Evolutionary conservation across 768 basidiomycete species (phyloP).

Genomic region (Suillus subaureus): DNA sequence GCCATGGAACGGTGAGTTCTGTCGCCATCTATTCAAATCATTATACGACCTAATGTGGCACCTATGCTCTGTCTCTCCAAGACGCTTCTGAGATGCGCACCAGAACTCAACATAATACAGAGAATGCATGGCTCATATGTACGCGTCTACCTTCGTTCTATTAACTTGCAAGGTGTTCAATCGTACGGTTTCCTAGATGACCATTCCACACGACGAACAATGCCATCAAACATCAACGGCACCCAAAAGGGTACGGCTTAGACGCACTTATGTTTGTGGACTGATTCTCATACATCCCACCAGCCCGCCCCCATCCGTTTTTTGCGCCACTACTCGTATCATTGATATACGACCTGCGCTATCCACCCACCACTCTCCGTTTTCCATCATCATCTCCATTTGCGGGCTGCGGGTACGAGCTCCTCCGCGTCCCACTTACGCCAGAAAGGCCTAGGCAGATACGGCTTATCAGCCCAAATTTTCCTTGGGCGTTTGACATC

Average conservation of each 20-base stretch:
- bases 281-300: neutral
- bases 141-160: neutral
- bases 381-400: slow-evolving; percentile 10
- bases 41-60: neutral
- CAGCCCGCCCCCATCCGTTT: neutral
- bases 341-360: slow-evolving; percentile 12
- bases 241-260: neutral
- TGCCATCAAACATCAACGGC: neutral
- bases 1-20: neutral
- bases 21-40: neutral
- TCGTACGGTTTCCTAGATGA: neutral
- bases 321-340: neutral
- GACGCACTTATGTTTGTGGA: neutral
- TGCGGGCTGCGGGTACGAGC: neutral
- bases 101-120: neutral
- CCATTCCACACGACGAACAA: neutral
- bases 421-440: slow-evolving; percentile 6
- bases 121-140: neutral
- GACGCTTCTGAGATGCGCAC: neutral
- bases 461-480: slow-evolving; percentile 10
- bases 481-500: slow-evolving; percentile 13
- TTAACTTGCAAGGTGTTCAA: neutral
- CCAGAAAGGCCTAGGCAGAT: slow-evolving; percentile 1
- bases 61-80: neutral
- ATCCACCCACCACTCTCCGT: neutral